Percentiles rank a stretch among this genome's conserved stretches.
phyloP scores from a whole-genome alignment of 164 flowering plant genomes.

The Magnolia officinalis region DNA sequence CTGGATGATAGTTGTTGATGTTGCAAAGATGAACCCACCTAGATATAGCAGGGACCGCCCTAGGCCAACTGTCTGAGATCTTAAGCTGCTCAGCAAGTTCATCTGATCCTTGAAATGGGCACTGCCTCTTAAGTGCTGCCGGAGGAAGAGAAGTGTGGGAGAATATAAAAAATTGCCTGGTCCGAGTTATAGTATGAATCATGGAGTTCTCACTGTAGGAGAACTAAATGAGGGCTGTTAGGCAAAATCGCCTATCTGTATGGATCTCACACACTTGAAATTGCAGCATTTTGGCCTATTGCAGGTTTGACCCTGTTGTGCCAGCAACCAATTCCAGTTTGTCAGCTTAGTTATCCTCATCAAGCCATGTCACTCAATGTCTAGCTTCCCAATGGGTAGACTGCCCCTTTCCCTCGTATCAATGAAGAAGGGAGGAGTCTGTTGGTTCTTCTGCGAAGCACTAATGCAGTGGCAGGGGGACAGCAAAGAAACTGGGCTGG shows the following conservation, averaged over 20 bases:
- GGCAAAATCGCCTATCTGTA: not conserved
- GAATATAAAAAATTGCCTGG: constrained; percentile 22
- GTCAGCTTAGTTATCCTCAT: no score
- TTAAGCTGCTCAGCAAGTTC: not conserved
- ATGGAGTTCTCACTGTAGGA: not conserved
- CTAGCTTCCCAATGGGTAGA: no score
- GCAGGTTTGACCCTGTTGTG: not conserved
- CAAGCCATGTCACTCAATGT: no score
- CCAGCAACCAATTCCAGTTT: no score
- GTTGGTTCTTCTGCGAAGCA: no score
- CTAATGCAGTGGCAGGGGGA: no score
- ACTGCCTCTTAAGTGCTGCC: not conserved
- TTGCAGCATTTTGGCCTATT: not conserved
- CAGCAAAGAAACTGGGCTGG: no score
- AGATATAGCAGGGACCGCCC: constrained; percentile 43
- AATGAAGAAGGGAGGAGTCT: no score
- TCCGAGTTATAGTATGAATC: constrained; percentile 12
- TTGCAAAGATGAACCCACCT: constrained; percentile 70
- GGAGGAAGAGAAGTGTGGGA: not conserved
- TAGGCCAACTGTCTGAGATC: constrained; percentile 14
- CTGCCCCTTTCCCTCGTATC: no score
- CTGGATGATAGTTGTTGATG: constrained; percentile 89
- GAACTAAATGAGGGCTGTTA: not conserved
- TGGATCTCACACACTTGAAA: not conserved
- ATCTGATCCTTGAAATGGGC: not conserved